Evolutionary conservation across 1,284 basidiomycete genomes (phyloP).

Genomic region (Apiotrichum domesticum): DNA sequence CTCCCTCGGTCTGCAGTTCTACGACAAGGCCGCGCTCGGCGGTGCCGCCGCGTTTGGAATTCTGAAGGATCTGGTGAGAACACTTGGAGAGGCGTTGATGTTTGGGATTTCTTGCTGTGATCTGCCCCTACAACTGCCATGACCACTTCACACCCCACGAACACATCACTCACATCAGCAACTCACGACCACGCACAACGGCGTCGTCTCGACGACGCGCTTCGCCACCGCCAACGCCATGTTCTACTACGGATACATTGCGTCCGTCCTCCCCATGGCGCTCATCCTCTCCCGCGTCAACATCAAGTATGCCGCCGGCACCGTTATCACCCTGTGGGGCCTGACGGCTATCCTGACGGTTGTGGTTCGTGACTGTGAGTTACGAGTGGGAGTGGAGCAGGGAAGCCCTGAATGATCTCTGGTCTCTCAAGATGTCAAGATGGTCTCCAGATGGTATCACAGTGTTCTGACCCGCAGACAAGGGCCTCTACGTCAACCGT

Average conservation of each 20-base stretch:
- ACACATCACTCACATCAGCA: constrained; percentile 10
- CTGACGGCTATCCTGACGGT: constrained; percentile 50
- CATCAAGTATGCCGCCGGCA: constrained; percentile 40
- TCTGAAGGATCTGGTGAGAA: constrained; percentile 44
- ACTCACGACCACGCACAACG: constrained; percentile 36
- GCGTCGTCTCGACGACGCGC: constrained; percentile 38
- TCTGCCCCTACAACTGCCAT: background rate
- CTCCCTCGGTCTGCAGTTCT: constrained; percentile 49
- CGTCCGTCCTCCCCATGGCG: constrained; percentile 47
- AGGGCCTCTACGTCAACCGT: constrained; percentile 50
- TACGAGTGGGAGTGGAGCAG: no score
- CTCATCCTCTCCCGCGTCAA: constrained; percentile 49
- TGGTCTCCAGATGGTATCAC: background rate
- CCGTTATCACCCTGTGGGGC: constrained; percentile 49
- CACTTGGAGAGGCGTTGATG: no score
- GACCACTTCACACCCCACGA: background rate
- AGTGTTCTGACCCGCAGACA: constrained; percentile 17
- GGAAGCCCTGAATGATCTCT: no score
- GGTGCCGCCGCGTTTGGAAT: constrained; percentile 52
- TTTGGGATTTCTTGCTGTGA: no score
- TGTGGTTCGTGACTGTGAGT: constrained; percentile 35
- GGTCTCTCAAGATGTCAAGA: no score
- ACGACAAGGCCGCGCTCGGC: constrained; percentile 52
- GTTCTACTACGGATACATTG: constrained; percentile 53
- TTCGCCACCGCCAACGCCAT: constrained; percentile 43